Evolutionary conservation across 768 basidiomycete genomes (phyloP).

Genomic region (Collybia sp.): DNA sequence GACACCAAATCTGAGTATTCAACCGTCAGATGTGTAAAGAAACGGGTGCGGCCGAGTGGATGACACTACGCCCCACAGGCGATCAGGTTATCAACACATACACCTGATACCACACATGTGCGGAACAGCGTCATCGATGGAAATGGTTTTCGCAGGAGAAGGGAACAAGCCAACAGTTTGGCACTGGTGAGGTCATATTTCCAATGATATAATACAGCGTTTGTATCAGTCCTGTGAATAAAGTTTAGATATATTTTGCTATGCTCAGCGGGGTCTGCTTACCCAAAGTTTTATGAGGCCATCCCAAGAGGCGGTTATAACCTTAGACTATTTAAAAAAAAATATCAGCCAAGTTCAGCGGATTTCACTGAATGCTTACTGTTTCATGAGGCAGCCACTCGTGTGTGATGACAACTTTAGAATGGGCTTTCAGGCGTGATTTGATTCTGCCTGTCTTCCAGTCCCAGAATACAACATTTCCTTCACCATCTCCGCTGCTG

Average conservation of each 20-base stretch:
- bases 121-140: too few species aligned
- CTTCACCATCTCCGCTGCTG: conserved; percentile 92
- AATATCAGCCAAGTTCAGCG: conserved; percentile 12
- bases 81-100: too few species aligned
- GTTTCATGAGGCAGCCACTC: conserved; percentile 98
- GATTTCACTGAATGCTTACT: conserved; percentile 59
- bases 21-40: too few species aligned
- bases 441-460: conserved; percentile 99
- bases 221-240: conserved; percentile 32
- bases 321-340: conserved; percentile 68
- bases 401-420: conserved; percentile 96
- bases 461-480: conserved; percentile 98
- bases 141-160: too few species aligned
- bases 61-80: too few species aligned
- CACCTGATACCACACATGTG: too few species aligned
- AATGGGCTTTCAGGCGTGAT: conserved; percentile 83
- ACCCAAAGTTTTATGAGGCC: conserved; percentile 98
- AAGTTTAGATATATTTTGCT: not conserved
- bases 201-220: not conserved
- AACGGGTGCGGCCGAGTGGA: too few species aligned
- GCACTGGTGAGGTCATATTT: not conserved
- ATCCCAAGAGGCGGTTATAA: conserved; percentile 97
- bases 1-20: too few species aligned
- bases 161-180: too few species aligned
- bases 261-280: conserved; percentile 20